Evolutionary conservation across 2,329 filamentous ascomycete genomes (phyloP).

Genomic region (Pyrenophora teres): DNA sequence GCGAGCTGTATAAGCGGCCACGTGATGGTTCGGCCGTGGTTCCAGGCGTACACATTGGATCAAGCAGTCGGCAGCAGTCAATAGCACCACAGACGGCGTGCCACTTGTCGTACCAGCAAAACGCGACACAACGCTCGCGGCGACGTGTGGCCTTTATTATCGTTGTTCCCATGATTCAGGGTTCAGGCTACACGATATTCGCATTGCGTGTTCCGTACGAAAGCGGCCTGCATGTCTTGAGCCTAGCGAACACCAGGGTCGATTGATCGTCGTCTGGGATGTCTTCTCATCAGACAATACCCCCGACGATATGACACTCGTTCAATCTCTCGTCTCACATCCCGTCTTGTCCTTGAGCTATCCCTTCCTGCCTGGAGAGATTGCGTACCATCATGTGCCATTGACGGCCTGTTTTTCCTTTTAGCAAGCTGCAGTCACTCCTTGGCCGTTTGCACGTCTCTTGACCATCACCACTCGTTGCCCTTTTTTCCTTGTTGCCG

Average conservation of each 20-base stretch:
- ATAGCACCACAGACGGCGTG: constrained; percentile 12
- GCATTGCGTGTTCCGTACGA: neutral
- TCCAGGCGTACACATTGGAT: neutral
- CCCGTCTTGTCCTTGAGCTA: neutral
- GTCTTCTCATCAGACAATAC: neutral
- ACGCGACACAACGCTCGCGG: constrained; percentile 8
- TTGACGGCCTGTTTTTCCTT: neutral
- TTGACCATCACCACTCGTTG: neutral
- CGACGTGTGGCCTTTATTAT: too few species aligned
- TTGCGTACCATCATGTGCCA: constrained; percentile 4
- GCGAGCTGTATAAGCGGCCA: too few species aligned
- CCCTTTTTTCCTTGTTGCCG: constrained; percentile 15
- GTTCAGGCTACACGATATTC: neutral
- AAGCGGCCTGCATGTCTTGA: constrained; percentile 1
- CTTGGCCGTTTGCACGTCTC: constrained; percentile 10
- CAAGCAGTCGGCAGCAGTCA: neutral
- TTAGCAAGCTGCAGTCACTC: constrained; percentile 1
- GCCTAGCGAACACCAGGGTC: constrained; percentile 9
- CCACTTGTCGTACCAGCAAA: constrained; percentile 18
- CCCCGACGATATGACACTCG: constrained; percentile 8
- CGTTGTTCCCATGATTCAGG: constrained; percentile 1
- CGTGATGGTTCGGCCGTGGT: neutral
- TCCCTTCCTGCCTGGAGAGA: neutral
- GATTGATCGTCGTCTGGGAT: constrained; percentile 15
- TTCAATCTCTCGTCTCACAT: constrained; percentile 5